Base-by-base conservation (phyloP, 352 stramenopile genomes). In the Globisporangium perplexum region DNA sequence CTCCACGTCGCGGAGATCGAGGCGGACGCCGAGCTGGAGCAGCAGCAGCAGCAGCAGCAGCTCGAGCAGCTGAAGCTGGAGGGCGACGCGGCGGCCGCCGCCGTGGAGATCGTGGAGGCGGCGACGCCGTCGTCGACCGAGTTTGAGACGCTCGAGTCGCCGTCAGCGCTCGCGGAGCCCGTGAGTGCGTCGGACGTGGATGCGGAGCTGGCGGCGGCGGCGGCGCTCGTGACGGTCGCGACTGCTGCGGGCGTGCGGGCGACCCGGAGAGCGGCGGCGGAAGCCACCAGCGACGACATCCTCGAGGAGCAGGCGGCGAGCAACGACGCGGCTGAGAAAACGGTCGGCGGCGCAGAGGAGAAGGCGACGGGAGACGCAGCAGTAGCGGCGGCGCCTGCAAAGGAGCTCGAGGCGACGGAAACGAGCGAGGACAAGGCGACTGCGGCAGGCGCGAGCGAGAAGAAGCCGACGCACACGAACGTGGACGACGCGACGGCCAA, bases 401-500 rank as follows among this genome's bases (percentile, higher is more conserved):
- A 39, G 33, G 33, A 39, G 3, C 10, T 17, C 33, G 33, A 39
- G 33, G 33, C 33, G 5, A 36, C 8, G 31, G 8, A 10, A 8
- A 14, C 31, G 11, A 36, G 31, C 31, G 31, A 33, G 6, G 30
- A 33, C 6, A 38, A 38, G 15, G 31, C 4, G 7, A 11, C 33
- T 0, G 11, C 33, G 5, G 12, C 33, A 4, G 14, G 33, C 33
- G 26, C 20, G 1, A 26, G 44, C 4, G 39, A 60, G 4, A 18
- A 61, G 23, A 28, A 47, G 24, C 71, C 18, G 68, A 74, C 31
- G 62, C 80, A 46, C 76, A 91, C 60, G 72, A 84, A 44, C 45
- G 66, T 89, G 46, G 77, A 85, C 41, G 74, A 77, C 12, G 64
- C 85, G 4, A 68, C 88, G 18, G 65, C 60, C 12, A 73, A 83